Conservation (phyloP, 345 rosid genomes). For the Pugionium dolabratum region DNA sequence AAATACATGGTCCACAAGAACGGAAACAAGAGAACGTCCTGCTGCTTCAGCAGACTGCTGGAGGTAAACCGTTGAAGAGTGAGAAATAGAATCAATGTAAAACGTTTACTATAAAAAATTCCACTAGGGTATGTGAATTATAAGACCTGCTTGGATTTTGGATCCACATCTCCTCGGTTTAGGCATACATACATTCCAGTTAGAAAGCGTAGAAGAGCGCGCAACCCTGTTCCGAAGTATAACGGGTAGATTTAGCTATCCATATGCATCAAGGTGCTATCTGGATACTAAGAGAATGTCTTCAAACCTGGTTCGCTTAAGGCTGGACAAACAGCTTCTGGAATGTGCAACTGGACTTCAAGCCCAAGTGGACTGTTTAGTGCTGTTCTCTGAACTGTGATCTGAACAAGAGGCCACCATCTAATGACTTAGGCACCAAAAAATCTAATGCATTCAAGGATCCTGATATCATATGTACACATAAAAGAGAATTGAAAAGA, state of each 20-base stretch:
- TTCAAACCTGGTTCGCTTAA: constrained; percentile 92
- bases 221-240: constrained; percentile 66
- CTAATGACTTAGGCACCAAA: constrained; percentile 12
- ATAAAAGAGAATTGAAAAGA: constrained; percentile 30
- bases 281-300: constrained; percentile 14
- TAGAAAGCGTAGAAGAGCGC: constrained; percentile 95
- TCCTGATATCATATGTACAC: constrained; percentile 7
- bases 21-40: constrained; percentile 79
- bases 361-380: constrained; percentile 89
- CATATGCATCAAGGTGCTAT: constrained; percentile 23
- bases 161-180: constrained; percentile 92
- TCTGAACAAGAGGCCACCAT: constrained; percentile 52
- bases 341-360: constrained; percentile 93
- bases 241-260: constrained; percentile 22
- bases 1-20: constrained; percentile 96
- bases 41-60: constrained; percentile 91
- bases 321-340: constrained; percentile 98
- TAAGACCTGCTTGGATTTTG: constrained; percentile 79
- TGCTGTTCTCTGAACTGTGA: constrained; percentile 94
- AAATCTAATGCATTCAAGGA: constrained; percentile 19
- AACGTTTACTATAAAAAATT: constrained; percentile 1
- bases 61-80: constrained; percentile 39
- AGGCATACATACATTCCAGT: constrained; percentile 91
- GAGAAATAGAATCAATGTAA: constrained; percentile 13
- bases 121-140: constrained; percentile 5